These are phyloP conservation scores for Blechomonas ayalai DNA, from an alignment of 208 protist species.

Conservation along the genomic window DNA sequence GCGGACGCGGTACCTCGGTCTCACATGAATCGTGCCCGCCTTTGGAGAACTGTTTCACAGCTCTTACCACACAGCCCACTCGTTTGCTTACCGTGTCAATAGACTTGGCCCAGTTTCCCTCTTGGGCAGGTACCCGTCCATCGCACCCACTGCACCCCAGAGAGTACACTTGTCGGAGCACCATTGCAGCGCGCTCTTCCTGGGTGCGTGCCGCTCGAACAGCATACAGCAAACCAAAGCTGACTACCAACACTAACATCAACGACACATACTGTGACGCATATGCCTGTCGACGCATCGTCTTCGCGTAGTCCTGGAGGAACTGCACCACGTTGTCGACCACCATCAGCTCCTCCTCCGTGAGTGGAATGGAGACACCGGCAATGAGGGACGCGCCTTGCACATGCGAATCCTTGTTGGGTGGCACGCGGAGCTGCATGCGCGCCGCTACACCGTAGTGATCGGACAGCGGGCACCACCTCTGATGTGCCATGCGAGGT, in stretches of 20 bases:
- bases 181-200: conserved; percentile 21
- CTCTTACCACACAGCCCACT: no score
- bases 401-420: neutral
- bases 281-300: conserved; percentile 29
- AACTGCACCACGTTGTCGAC: conserved; percentile 26
- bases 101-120: no score
- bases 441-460: conserved; percentile 81
- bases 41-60: no score
- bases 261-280: conserved; percentile 24
- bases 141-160: no score
- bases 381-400: neutral
- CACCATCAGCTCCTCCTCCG: conserved; percentile 32
- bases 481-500: neutral
- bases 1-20: no score
- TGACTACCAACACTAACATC: conserved; percentile 17
- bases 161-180: conserved; percentile 35
- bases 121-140: no score
- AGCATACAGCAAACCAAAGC: conserved; percentile 23
- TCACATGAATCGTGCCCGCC: no score
- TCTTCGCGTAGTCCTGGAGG: conserved; percentile 30
- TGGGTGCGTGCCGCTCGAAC: conserved; percentile 4
- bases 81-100: no score
- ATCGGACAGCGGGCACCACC: conserved; percentile 49
- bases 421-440: conserved; percentile 8
- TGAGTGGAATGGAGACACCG: conserved; percentile 10